Percentiles rank a stretch among this genome's conserved stretches.
Evolutionary conservation across 176 grass and related monocot species (phyloP).

Genomic region (Ensete glaucum): DNA sequence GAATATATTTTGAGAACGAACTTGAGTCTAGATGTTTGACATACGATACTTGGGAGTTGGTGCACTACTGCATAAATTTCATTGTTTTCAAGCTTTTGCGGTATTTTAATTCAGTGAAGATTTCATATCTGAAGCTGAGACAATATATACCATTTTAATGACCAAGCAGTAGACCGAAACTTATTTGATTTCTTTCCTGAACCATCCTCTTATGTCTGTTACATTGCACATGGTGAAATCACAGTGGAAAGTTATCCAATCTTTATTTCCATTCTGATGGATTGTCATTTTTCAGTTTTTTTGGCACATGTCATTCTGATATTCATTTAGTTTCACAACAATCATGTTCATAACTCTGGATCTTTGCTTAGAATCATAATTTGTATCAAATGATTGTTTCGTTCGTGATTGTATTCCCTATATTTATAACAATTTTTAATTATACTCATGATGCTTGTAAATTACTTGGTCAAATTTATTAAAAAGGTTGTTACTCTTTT

Average conservation of each 20-base stretch:
- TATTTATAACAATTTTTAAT: neutral
- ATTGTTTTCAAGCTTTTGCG: neutral
- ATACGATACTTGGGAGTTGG: neutral
- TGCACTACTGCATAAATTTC: neutral
- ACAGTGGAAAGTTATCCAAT: neutral
- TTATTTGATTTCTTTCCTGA: neutral
- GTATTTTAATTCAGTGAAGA: neutral
- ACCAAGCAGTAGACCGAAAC: neutral
- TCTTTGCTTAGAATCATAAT: too few species aligned
- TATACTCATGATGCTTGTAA: neutral
- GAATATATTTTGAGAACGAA: neutral
- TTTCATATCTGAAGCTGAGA: neutral
- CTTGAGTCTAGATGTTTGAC: too few species aligned
- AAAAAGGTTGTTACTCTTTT: neutral
- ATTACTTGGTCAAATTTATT: neutral
- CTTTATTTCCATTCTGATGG: neutral
- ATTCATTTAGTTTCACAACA: too few species aligned
- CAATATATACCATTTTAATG: neutral
- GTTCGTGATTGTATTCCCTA: too few species aligned
- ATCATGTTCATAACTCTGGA: too few species aligned
- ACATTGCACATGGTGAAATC: neutral
- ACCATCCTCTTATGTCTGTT: neutral
- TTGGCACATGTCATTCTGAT: neutral
- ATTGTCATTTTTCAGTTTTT: neutral
- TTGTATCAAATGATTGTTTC: too few species aligned